Base-by-base conservation (phyloP, 108 stramenopile genomes). In the Nannochloropsis oceanica region DNA sequence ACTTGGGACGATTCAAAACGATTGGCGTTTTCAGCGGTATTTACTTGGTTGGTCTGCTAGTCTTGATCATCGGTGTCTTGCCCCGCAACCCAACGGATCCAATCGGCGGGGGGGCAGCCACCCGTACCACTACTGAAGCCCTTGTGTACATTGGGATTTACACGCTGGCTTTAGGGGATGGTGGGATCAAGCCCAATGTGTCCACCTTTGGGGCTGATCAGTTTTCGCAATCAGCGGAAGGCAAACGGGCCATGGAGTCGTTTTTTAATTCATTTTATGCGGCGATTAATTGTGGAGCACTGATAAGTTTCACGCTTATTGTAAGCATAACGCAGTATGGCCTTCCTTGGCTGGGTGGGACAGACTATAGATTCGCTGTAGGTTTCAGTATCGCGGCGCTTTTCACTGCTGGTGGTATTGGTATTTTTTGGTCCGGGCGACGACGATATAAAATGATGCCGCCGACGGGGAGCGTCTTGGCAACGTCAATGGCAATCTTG, bases 161-260 rank as follows among this genome's bases (percentile, higher is more conserved):
- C 85, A 89, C 79, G 82, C 85, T 89, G 18, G 84, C 86, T n/a
- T 25, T 90, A 24, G 86, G 88, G 34, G 85, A 87, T 43, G 91
- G 91, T 13, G 91, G 91, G n/a, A 91, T 91, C 20, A 91, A 91
- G 86, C 82, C 91, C 9, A 90, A 87, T 85, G 91, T 91, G 24
- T 86, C 86, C 22, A 90, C 90, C 11, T 90, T 91, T 42, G 91
- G 91, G 10, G 91, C 91, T 13, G 91, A 91, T 42, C 91, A 91
- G 81, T 91, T 91, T 59, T 83, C 84, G 14, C 14, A 43, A 26
- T 84, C 88, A 44, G 80, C 85, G 12, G 80, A 82, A 43, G 91
- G 90, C 81, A 50, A 26, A 8, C 3, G 83, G 42, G 88, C 85
- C 27, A 89, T 83, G 50, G 80, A 27, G 14, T 89, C 88, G 13